Conservation (phyloP, 805 yeast species). For the Millerozyma acaciae region DNA sequence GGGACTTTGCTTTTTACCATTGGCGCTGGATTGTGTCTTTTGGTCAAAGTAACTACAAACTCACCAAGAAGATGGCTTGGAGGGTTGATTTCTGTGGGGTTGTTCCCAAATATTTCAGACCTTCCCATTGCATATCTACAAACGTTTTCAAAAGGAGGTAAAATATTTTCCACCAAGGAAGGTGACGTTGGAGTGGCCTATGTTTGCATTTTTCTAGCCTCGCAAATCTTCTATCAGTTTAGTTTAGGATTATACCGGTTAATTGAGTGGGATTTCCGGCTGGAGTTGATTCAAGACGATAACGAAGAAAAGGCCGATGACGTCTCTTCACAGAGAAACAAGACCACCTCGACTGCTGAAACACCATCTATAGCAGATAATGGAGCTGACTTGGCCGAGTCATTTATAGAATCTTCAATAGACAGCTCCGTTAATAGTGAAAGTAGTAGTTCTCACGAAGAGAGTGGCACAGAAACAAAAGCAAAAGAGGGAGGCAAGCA, state of each 20-base stretch:
- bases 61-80: constrained; percentile 75
- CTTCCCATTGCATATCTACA: constrained; percentile 81
- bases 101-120: constrained; percentile 77
- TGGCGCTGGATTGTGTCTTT: constrained; percentile 46
- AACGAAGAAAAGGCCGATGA: constrained; percentile 12
- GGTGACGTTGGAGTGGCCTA: constrained; percentile 80
- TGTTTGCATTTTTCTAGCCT: constrained; percentile 70
- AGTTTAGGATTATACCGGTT: constrained; percentile 72
- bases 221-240: constrained; percentile 66
- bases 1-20: constrained; percentile 49
- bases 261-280: constrained; percentile 65
- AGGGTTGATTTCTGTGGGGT: constrained; percentile 67
- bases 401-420: too few relatives aligned
- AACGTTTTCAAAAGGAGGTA: constrained; percentile 61
- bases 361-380: not conserved
- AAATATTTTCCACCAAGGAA: constrained; percentile 50
- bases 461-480: not conserved
- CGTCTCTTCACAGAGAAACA: not conserved
- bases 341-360: not conserved
- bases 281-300: constrained; percentile 16
- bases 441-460: not conserved
- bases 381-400: not conserved
- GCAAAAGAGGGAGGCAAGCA: constrained; percentile 5
- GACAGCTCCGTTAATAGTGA: too few relatives aligned
- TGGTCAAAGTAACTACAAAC: constrained; percentile 45